Evolutionary conservation across 2,329 filamentous ascomycete genomes (phyloP), one percentile per base, ranked within the genome.

Genomic region (Bipolaris bicolor): DNA sequence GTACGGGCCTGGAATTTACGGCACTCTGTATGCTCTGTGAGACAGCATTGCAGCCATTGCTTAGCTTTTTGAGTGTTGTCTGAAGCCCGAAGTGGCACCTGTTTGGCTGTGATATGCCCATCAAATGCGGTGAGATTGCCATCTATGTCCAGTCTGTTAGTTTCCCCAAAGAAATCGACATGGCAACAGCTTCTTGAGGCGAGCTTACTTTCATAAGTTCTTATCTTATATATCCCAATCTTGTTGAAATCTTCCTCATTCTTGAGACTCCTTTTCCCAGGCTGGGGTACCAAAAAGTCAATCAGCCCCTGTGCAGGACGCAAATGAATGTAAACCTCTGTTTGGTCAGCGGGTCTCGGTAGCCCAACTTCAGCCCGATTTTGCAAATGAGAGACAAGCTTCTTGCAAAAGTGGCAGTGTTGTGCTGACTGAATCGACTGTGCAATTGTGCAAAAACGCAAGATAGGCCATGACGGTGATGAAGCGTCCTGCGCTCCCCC

Each of bases 41-140:
- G 29, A 36, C 60, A 62, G 1, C 34, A 53, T 9, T 49, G 11
- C 1, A 62, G 34, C 57, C 60, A 62, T 6, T 26, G 7, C 37
- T 55, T 58, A 1, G 57, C 60, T 37, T 24, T 26, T 2, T 10
- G 11, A 1, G 59, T 34, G 20, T 62, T 62, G 7, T 59, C 37
- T 7, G 24, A 36, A n/a, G 59, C 52, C 9, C 29, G n/a, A 0
- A 44, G 6, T 3, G 52, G 52, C 11, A 52, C 26, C 11, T 31
- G 15, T 20, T n/a, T 48, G 1, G 52, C 47, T 0, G 39, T 43
- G 6, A 62, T 22, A 16, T 59, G 43, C 6, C 49, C 16, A 15
- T 43, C 5, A 26, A 62, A 62, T 13, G 26, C 50, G 7, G 44
- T 44, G 2, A 10, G 15, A 2, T 49, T 41, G 4, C 36, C 31